Percentiles rank a stretch among this genome's conserved stretches.
These are phyloP conservation scores for Tetramitus jugosus DNA, from an alignment of 208 protist genomes.

Conservation along the genomic window DNA sequence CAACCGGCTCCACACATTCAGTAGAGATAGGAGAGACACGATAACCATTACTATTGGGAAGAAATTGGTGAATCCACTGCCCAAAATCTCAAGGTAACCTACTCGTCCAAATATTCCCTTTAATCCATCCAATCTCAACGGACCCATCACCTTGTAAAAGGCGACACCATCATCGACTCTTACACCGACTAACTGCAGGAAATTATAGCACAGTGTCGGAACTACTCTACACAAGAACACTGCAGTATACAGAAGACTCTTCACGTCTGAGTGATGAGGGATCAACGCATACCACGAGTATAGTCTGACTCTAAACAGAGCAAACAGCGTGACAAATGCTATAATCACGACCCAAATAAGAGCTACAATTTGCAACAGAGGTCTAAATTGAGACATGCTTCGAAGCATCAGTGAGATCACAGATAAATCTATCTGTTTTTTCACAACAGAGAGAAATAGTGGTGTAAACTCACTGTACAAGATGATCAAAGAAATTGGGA, in stretches of 20 bases:
- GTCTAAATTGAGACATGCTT: background rate
- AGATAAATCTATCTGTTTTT: background rate
- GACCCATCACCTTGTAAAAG: background rate
- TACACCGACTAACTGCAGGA: constrained; percentile 3
- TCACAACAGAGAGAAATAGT: background rate
- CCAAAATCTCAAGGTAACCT: no score
- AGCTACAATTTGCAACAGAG: background rate
- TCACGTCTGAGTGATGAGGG: background rate
- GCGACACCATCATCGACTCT: constrained; percentile 5
- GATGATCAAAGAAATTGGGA: background rate
- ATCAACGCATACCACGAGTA: background rate
- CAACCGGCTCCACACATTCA: background rate
- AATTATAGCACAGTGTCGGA: constrained; percentile 12
- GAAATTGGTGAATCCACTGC: background rate
- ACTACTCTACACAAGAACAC: background rate
- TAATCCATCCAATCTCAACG: background rate
- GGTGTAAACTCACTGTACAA: constrained; percentile 11
- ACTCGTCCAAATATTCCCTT: no score
- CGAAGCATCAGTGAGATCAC: background rate
- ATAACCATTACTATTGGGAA: constrained; percentile 1
- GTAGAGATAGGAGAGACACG: background rate
- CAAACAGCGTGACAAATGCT: background rate
- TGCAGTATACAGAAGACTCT: background rate
- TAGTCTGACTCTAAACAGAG: background rate
- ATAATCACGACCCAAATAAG: background rate